A percentile compares a stretch with the other conserved stretches of the same genome.
Conservation (phyloP, 768 basidiomycete genomes). For the Lepiota brunneoincarnata region DNA sequence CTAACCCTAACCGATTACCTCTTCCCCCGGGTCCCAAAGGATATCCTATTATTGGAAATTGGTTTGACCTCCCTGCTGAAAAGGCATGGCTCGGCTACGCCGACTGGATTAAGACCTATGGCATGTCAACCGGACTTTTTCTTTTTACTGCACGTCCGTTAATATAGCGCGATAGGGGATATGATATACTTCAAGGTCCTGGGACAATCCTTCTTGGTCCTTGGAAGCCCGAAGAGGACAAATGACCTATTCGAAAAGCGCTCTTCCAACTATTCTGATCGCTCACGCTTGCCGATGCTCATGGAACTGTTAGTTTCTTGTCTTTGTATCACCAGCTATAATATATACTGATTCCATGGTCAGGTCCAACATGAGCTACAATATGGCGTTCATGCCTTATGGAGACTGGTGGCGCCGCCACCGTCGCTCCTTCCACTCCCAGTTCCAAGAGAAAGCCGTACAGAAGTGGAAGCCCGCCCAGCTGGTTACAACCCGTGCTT, state of each 20-base stretch:
- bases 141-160: not conserved
- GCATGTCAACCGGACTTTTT: not conserved
- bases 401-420: slow-evolving; percentile 40
- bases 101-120: slow-evolving; percentile 1
- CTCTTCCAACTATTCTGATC: slow-evolving; percentile 53
- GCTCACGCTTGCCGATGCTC: slow-evolving; percentile 43
- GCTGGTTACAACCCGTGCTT: slow-evolving; percentile 3
- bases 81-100: slow-evolving; percentile 1
- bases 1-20: too few relatives aligned
- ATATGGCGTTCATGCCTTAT: slow-evolving; percentile 45
- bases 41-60: slow-evolving; percentile 1
- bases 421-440: slow-evolving; percentile 27
- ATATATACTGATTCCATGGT: too few relatives aligned
- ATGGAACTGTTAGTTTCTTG: slow-evolving; percentile 38
- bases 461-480: slow-evolving; percentile 5
- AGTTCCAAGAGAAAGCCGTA: slow-evolving; percentile 13
- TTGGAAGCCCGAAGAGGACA: slow-evolving; percentile 15
- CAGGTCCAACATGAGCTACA: slow-evolving; percentile 31
- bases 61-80: not conserved
- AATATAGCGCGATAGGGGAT: slow-evolving; percentile 27
- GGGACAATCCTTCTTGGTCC: slow-evolving; percentile 15
- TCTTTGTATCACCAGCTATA: not conserved
- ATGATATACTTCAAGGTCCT: slow-evolving; percentile 16
- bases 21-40: slow-evolving; percentile 1
- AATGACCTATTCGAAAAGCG: slow-evolving; percentile 55